phyloP scores from a whole-genome alignment of 2,329 filamentous ascomycete genomes.

The Aspergillus felis region DNA sequence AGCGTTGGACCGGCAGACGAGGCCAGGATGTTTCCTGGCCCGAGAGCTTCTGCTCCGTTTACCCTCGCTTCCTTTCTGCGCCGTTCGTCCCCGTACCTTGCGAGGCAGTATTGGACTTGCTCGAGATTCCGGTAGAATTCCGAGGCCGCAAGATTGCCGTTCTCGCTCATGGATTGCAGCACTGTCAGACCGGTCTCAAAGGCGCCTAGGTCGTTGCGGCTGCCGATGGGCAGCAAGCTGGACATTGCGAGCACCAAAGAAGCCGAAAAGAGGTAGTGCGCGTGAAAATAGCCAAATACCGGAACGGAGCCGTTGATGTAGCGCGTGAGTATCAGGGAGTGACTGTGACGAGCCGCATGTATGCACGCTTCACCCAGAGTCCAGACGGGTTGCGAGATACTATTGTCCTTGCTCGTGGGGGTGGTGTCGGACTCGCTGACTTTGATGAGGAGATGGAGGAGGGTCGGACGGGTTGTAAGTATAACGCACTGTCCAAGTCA shows the following conservation, averaged over 20 bases:
- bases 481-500: conserved; percentile 31
- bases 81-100: conserved; percentile 15
- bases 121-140: conserved; percentile 34
- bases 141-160: conserved; percentile 33
- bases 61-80: neutral
- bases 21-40: neutral
- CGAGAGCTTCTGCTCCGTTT: conserved; percentile 1
- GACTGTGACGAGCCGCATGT: conserved; percentile 35
- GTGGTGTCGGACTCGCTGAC: conserved; percentile 20
- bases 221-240: conserved; percentile 31
- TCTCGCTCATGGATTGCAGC: conserved; percentile 31
- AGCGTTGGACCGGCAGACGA: neutral
- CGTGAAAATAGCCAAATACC: conserved; percentile 39
- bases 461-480: conserved; percentile 36
- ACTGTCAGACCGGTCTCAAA: conserved; percentile 33
- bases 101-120: conserved; percentile 30
- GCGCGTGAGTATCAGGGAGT: conserved; percentile 34
- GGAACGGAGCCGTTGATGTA: conserved; percentile 39
- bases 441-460: conserved; percentile 37
- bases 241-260: conserved; percentile 37
- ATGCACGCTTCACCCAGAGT: conserved; percentile 38
- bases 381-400: conserved; percentile 32
- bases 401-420: conserved; percentile 15
- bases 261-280: conserved; percentile 39
- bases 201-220: conserved; percentile 24